Conservation (phyloP, 2,329 filamentous ascomycete species). For the Scorias spongiosa region DNA sequence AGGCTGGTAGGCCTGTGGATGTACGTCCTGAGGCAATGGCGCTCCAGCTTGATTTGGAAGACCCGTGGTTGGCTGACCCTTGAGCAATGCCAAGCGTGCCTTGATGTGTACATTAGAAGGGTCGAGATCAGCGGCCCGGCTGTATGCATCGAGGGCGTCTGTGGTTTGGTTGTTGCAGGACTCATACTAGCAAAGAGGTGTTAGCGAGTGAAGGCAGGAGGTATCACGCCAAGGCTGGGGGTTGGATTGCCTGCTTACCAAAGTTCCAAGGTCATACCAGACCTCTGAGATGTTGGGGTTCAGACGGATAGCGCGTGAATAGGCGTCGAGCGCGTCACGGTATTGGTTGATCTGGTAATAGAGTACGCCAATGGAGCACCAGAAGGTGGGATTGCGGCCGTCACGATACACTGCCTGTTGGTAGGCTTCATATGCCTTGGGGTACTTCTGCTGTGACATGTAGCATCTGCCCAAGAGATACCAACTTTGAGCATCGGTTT, state of each 20-base stretch:
- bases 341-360: slow-evolving; percentile 99
- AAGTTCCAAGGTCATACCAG: slow-evolving; percentile 93
- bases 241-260: slow-evolving; percentile 46
- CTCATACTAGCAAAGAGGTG: slow-evolving; percentile 54
- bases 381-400: slow-evolving; percentile 94
- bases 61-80: slow-evolving; percentile 56
- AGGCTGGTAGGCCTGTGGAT: slow-evolving; percentile 84
- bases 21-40: slow-evolving; percentile 88
- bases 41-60: slow-evolving; percentile 56
- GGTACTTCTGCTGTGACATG: slow-evolving; percentile 98
- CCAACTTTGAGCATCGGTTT: slow-evolving; percentile 94
- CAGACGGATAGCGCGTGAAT: slow-evolving; percentile 86
- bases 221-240: not conserved
- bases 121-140: slow-evolving; percentile 85
- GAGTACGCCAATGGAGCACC: slow-evolving; percentile 96
- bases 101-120: slow-evolving; percentile 92
- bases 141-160: slow-evolving; percentile 90
- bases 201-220: not conserved
- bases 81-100: slow-evolving; percentile 74
- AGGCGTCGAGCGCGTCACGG: slow-evolving; percentile 90
- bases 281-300: slow-evolving; percentile 98
- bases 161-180: slow-evolving; percentile 98
- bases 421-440: slow-evolving; percentile 95
- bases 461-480: slow-evolving; percentile 95
- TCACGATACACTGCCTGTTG: slow-evolving; percentile 98